Conservation (phyloP, 129 eudicot genomes). For the Helianthus tuberosus region DNA sequence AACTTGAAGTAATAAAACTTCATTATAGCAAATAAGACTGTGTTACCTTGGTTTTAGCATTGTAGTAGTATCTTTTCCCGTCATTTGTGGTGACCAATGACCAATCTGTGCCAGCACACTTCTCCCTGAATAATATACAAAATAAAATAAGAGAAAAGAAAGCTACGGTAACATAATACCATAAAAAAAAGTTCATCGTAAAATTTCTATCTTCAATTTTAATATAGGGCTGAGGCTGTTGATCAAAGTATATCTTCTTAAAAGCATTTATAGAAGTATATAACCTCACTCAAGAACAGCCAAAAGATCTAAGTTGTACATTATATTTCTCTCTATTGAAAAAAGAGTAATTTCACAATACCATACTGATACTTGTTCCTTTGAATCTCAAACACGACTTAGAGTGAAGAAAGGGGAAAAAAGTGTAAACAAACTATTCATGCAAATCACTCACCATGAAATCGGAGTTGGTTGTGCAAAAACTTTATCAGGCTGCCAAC, state of each 20-base stretch:
- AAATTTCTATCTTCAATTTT: background rate
- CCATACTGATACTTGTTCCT: background rate
- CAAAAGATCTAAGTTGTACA: slow-evolving; percentile 3
- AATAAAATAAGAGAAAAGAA: slow-evolving; percentile 11
- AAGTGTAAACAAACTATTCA: slow-evolving; percentile 1
- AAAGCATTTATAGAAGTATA: background rate
- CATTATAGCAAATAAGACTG: slow-evolving; percentile 5
- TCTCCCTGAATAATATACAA: slow-evolving; percentile 67
- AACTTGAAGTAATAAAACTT: slow-evolving; percentile 4
- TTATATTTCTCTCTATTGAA: background rate
- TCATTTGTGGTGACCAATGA: slow-evolving; percentile 88
- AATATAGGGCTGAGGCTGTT: too few species aligned
- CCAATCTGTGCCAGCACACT: slow-evolving; percentile 93
- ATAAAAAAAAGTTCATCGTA: background rate
- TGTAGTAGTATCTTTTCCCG: slow-evolving; percentile 89
- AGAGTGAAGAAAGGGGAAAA: slow-evolving; percentile 11
- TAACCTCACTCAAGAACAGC: background rate
- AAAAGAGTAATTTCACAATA: slow-evolving; percentile 18
- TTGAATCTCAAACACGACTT: slow-evolving; percentile 12
- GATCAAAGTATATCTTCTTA: background rate
- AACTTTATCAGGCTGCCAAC: slow-evolving; percentile 72
- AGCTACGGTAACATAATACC: background rate
- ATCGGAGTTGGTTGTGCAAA: slow-evolving; percentile 79
- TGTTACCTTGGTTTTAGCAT: slow-evolving; percentile 69
- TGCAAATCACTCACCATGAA: slow-evolving; percentile 72